Base-by-base conservation (phyloP, 2,329 filamentous ascomycete species). In the Hymenoscyphus scutula region DNA sequence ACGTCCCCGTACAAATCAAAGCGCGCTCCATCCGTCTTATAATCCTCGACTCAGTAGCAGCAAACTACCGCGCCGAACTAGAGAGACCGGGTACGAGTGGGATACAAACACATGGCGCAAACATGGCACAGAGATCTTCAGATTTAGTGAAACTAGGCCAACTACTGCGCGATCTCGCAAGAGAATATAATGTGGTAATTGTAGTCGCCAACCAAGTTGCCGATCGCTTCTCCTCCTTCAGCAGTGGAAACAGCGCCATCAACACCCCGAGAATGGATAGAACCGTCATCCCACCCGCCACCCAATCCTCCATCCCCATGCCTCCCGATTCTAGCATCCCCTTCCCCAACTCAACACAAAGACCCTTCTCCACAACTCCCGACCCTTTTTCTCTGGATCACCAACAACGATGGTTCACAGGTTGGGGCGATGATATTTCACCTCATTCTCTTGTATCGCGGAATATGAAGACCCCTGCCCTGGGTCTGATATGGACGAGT, bases 141-240 rank as follows among this genome's bases (percentile, higher is more conserved):
- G 90, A 96, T 72, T 84, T 99, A 58, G 83, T 91, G 17, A 87
- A 88, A 32, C 79, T 97, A 1, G 91, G 94, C 38, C 84, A 88
- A 48, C 80, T 91, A 58, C 81, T 99, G 25, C 86, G 92, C 38
- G 83, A 88, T 45, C 78, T 98, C 1, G 95, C 95, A 0, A 84
- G 85, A 41, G 84, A 83, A 51, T 81, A 96, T 71, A 82, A 89
- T 67, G 80, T 97, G 54, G 93, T 92, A 27, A 82, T 99, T 30
- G 92, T 99, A 0, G 90, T 97, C 2, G 90, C 94, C 5, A 99
- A 99, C 74, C 95, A 99, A 76, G 94, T 99, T 32, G 90, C 91
- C 5, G 95, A 99, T 77, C 88, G 92, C 4, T 96, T 99, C 57
- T 67, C 62, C 10, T 7, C n/a, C 30, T 53, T 53, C 27, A 54